Evolutionary conservation across 202 grass and related monocot genomes (phyloP).

Genomic region (Cymbopogon flexuosus): DNA sequence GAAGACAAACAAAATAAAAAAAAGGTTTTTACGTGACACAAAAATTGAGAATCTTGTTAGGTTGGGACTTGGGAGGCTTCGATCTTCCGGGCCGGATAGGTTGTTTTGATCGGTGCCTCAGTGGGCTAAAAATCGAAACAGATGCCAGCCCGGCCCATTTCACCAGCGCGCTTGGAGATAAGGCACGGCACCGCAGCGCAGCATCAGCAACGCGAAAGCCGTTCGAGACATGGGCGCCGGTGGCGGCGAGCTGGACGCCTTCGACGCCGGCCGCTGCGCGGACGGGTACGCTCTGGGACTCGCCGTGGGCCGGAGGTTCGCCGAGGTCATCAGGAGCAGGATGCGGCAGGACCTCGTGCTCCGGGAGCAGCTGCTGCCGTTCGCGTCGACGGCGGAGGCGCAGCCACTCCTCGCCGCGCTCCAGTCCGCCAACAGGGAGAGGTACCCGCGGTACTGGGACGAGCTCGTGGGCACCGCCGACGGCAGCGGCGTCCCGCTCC

Average conservation of each 20-base stretch:
- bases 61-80: too few relatives aligned
- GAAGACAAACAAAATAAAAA: too few relatives aligned
- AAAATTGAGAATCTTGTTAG: background rate
- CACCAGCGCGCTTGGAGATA: background rate
- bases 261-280: conserved; percentile 48
- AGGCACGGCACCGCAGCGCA: background rate
- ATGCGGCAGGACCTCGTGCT: conserved; percentile 51
- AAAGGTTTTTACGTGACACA: too few relatives aligned
- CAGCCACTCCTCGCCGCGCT: conserved; percentile 47
- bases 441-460: conserved; percentile 71
- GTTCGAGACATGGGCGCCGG: background rate
- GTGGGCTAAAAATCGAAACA: background rate
- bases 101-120: background rate
- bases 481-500: conserved; percentile 61
- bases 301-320: conserved; percentile 53
- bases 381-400: conserved; percentile 45
- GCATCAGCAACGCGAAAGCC: background rate
- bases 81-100: background rate
- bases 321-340: conserved; percentile 57
- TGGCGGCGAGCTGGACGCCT: conserved; percentile 37
- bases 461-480: conserved; percentile 63
- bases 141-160: background rate
- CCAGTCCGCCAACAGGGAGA: conserved; percentile 43
- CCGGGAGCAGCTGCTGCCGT: conserved; percentile 66
- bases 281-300: conserved; percentile 42